phyloP scores from a whole-genome alignment of 768 basidiomycete genomes.

The Candolleomyces aberdarensis region DNA sequence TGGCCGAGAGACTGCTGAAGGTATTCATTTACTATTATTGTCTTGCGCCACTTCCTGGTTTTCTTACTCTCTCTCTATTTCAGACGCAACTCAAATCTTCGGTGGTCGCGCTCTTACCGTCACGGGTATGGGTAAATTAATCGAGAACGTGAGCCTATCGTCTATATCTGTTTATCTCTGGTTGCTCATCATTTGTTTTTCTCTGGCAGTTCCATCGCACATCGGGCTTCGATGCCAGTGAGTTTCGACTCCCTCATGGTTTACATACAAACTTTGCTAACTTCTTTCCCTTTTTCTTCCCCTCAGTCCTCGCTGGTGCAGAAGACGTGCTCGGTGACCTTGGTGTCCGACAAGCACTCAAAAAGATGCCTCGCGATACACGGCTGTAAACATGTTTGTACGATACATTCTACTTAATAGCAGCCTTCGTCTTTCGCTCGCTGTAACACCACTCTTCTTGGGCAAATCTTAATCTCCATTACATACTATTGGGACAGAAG shows the following conservation, averaged over 20 bases:
- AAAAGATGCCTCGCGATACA: conserved; percentile 31
- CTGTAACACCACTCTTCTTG: neutral
- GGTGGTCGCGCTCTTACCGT: conserved; percentile 86
- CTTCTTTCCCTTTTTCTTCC: conserved; percentile 10
- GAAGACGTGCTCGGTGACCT: conserved; percentile 30
- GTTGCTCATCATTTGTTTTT: conserved; percentile 4
- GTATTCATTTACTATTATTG: conserved; percentile 27
- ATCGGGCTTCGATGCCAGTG: conserved; percentile 76
- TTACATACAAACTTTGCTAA: neutral
- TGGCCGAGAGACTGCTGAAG: conserved; percentile 71
- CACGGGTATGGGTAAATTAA: conserved; percentile 81
- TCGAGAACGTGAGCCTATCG: conserved; percentile 64
- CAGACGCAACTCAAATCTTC: conserved; percentile 82
- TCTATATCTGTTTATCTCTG: conserved; percentile 2
- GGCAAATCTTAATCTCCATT: neutral
- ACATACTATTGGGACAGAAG: neutral
- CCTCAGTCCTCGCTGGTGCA: conserved; percentile 62
- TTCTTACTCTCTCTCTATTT: conserved; percentile 9
- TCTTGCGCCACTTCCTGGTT: conserved; percentile 40
- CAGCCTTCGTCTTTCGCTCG: neutral
- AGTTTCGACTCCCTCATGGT: conserved; percentile 19
- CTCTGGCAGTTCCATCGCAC: conserved; percentile 71
- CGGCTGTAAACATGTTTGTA: conserved; percentile 16
- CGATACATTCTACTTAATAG: neutral
- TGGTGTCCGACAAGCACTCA: conserved; percentile 30